Evolutionary conservation across 2,329 filamentous ascomycete genomes (phyloP).

Genomic region (Colletotrichum lupini): DNA sequence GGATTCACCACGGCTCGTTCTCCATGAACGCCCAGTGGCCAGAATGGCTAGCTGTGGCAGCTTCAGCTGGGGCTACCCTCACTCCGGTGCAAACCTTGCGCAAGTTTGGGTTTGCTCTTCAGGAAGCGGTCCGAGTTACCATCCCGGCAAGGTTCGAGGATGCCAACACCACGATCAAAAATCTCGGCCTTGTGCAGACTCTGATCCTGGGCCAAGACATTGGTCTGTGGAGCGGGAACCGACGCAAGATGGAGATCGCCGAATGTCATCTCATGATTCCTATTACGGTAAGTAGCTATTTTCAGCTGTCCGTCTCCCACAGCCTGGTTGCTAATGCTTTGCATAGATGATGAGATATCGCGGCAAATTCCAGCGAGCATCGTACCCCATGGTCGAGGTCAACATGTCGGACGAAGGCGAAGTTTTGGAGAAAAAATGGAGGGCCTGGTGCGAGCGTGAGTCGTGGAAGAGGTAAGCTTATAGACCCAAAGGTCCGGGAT

Average conservation of each 20-base stretch:
- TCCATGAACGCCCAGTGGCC: slow-evolving; percentile 65
- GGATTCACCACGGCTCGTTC: slow-evolving; percentile 72
- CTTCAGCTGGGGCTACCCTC: slow-evolving; percentile 69
- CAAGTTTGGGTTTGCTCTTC: slow-evolving; percentile 68
- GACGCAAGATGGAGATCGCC: slow-evolving; percentile 67
- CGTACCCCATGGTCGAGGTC: slow-evolving; percentile 63
- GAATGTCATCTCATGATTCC: slow-evolving; percentile 61
- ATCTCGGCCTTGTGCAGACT: slow-evolving; percentile 61
- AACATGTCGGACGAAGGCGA: slow-evolving; percentile 65
- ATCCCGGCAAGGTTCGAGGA: slow-evolving; percentile 54
- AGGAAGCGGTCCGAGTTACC: slow-evolving; percentile 60
- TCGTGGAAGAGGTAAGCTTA: slow-evolving; percentile 68
- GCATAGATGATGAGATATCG: slow-evolving; percentile 63
- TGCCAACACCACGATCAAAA: slow-evolving; percentile 57
- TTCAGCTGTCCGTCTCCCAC: not conserved
- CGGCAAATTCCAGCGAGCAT: slow-evolving; percentile 68
- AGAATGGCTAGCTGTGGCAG: slow-evolving; percentile 69
- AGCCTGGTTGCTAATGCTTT: slow-evolving; percentile 5
- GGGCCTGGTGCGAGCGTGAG: slow-evolving; percentile 71
- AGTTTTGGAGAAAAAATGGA: slow-evolving; percentile 73
- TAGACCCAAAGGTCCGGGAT: not conserved
- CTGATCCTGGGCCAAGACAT: slow-evolving; percentile 61
- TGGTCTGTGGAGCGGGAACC: slow-evolving; percentile 65
- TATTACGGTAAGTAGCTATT: slow-evolving; percentile 50
- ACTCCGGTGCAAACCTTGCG: slow-evolving; percentile 68